Percentiles rank a stretch among this genome's conserved stretches.
Conservation (phyloP, 2,329 filamentous ascomycete species). For the Ophiostoma australiae region DNA sequence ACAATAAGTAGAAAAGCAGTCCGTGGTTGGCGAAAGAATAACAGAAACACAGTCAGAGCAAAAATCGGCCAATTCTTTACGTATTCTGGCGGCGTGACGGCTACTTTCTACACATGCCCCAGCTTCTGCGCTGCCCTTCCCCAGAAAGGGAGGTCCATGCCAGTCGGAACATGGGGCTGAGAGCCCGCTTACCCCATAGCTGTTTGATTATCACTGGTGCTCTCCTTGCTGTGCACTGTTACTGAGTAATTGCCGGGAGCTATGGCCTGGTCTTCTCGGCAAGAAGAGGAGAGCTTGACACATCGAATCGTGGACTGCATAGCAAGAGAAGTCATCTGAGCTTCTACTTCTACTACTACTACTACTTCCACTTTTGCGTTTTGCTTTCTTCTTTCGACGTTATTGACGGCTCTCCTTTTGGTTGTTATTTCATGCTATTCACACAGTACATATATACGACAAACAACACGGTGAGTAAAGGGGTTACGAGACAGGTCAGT, state of each 20-base stretch:
- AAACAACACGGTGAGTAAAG: constrained; percentile 2
- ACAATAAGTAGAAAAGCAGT: not conserved
- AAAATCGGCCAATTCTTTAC: not conserved
- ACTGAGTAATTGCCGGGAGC: not conserved
- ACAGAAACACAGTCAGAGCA: not conserved
- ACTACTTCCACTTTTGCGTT: not conserved
- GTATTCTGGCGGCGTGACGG: not conserved
- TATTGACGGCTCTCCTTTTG: not conserved
- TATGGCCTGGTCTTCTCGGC: constrained; percentile 1
- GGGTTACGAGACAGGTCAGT: not conserved
- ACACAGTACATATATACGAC: not conserved
- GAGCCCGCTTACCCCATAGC: constrained; percentile 7
- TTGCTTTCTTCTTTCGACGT: not conserved
- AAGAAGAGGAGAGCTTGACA: not conserved
- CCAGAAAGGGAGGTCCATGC: constrained; percentile 6
- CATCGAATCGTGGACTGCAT: constrained; percentile 2
- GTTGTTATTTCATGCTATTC: no score
- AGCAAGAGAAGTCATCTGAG: constrained; percentile 4
- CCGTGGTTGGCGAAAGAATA: no score
- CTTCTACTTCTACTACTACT: not conserved
- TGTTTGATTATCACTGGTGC: not conserved
- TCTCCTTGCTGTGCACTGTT: no score
- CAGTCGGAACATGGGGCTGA: not conserved
- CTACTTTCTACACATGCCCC: not conserved
- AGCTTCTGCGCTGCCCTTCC: not conserved